Base-by-base conservation (phyloP, 257 asterid species). In the Nicotiana otophora region DNA sequence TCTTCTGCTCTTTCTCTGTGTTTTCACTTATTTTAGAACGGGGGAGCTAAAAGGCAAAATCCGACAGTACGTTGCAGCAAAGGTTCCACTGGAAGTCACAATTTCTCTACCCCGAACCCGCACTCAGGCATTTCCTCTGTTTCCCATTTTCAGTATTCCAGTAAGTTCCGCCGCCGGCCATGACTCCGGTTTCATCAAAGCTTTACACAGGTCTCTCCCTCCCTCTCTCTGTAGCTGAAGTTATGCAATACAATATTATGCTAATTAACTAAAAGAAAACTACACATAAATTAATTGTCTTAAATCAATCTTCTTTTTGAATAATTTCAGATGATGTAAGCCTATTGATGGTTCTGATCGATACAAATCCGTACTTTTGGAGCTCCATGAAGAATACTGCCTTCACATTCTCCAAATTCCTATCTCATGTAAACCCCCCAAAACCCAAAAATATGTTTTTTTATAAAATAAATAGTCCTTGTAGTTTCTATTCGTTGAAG, bases 331-430 rank as follows among this genome's bases (percentile, higher is more conserved):
- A 95, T 83, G 99, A 95, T 63, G 99, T 92, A 82, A 95, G 97
- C 82, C 84, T 94, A 81, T 77, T 94, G 86, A 87, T 95, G 99
- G 98, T 95, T 19, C 81, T 94, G 31, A 83, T 94, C 2, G 98
- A 95, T 84, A 87, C 96, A 10, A 95, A 95, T 67, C 98, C 98
- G 10, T 92, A 91, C 85, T 94, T 91, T 83, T 95, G 99, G 99
- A 90, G 90, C 88, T 90, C 97, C 4, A 65, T 88, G 76, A 89
- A 92, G 75, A 88, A 92, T 68, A 88, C 84, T 26, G 36, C 66
- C 10, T 85, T 92, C 46, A 86, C 91, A 26, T 91, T 94, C 87
- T 88, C 94, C 69, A 89, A 88, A 72, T 94, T 95, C 90, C 90
- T 95, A 60, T 88, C 97, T 48, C 94, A 91, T 65, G 99, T 95